These are phyloP conservation scores for Musa acuminata DNA, from an alignment of 176 grass and related monocot species.

Conservation along the genomic window DNA sequence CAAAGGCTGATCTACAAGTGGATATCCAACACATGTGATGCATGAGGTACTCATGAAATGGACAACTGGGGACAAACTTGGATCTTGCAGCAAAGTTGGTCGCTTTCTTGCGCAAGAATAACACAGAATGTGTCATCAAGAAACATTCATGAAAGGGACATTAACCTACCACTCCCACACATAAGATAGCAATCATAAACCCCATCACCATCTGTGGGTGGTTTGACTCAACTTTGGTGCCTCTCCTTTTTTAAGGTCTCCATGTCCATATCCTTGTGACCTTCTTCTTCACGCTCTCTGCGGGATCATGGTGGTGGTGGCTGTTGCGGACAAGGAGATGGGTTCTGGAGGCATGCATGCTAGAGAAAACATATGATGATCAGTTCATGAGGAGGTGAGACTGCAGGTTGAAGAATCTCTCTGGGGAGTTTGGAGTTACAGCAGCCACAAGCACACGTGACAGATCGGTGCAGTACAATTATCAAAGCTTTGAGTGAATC, in stretches of 20 bases:
- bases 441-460: background rate
- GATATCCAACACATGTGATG: no score
- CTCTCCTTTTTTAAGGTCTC: background rate
- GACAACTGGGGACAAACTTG: background rate
- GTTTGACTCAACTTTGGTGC: no score
- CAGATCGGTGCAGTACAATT: background rate
- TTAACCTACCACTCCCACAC: background rate
- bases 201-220: no score
- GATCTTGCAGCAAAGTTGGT: background rate
- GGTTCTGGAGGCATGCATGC: background rate
- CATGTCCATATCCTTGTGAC: background rate
- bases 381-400: no score
- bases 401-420: no score
- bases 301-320: background rate
- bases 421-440: background rate
- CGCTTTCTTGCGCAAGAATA: background rate
- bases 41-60: background rate
- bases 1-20: no score
- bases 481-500: background rate
- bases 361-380: background rate
- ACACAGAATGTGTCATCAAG: no score
- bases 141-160: background rate
- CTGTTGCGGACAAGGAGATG: background rate
- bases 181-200: no score
- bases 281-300: background rate